Base-by-base conservation (phyloP, 2,329 filamentous ascomycete species). In the Botrytis cinerea region DNA sequence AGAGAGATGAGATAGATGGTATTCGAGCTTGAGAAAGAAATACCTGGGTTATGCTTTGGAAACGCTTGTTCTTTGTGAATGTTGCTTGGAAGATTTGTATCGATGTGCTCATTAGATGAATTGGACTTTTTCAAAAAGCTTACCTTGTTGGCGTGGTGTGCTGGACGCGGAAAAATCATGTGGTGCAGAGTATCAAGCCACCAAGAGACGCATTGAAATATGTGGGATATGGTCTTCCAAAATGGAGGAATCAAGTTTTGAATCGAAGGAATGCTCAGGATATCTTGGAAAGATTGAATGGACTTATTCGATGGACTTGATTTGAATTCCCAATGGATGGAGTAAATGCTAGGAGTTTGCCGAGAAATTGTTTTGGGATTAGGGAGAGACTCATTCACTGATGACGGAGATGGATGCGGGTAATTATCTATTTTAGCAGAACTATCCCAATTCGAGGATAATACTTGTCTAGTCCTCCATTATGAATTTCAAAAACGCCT, bases 401-500 rank as follows among this genome's bases (percentile, higher is more conserved):
- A 35, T n/a, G 16, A 14, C 14, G 25, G 12, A 32, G 28, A 9
- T 20, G 20, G 28, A 9, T 20, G 20, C 45, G 20, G 35, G 5
- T 35, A 35, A 7, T 18, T 9, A 18, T 40, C 48, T 22, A 16
- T 14, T 66, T 66, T 48, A 38, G 45, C 63, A 66, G 45, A 22
- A 48, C 18, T 48, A 48, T 48, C 12, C 28, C n/a, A 43, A 43
- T 32, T 28, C 3, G 2, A 45, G 22, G 6, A 54, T 10, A 61
- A 54, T 71, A 64, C 70, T 45, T 54, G 62, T 64, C 72, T 68
- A 75, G 70, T 78, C 86, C 77, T 93, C 90, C 66, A 89, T 83
- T 78, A 97, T 81, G 78, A 98, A 97, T 62, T 87, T 88, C 79
- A 98, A 81, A 81, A 98, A 97, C 0, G 89, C 91, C 75, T 87